phyloP scores from a whole-genome alignment of 768 basidiomycete genomes.

The Clitopilus hobsonii region DNA sequence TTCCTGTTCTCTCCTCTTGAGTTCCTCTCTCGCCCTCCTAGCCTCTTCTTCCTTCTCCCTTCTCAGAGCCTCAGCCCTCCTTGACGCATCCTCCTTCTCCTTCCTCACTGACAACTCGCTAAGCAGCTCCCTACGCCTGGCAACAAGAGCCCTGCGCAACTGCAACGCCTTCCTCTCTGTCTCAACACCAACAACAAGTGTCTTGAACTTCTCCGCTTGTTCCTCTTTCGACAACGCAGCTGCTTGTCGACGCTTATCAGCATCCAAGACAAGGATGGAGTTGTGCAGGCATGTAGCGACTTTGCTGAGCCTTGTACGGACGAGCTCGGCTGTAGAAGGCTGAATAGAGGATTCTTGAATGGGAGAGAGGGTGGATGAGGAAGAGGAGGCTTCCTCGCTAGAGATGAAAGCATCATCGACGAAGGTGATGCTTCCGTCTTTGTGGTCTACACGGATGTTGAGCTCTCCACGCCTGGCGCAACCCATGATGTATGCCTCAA shows the following conservation, averaged over 20 bases:
- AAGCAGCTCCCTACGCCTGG: constrained; percentile 79
- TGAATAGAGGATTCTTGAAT: constrained; percentile 48
- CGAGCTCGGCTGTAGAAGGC: constrained; percentile 65
- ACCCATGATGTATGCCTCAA: constrained; percentile 91
- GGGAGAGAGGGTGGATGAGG: constrained; percentile 23
- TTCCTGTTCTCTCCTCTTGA: constrained; percentile 61
- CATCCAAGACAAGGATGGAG: constrained; percentile 53
- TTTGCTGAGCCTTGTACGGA: constrained; percentile 72
- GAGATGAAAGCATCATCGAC: constrained; percentile 68
- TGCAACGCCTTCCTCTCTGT: constrained; percentile 75
- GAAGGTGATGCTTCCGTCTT: constrained; percentile 79
- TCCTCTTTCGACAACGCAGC: constrained; percentile 43
- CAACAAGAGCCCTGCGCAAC: constrained; percentile 74
- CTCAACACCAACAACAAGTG: constrained; percentile 60
- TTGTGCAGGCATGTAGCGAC: constrained; percentile 72
- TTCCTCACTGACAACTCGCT: constrained; percentile 81
- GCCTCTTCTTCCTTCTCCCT: constrained; percentile 69
- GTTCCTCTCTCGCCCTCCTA: constrained; percentile 58
- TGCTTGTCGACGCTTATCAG: constrained; percentile 36
- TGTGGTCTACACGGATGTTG: constrained; percentile 83
- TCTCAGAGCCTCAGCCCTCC: constrained; percentile 63
- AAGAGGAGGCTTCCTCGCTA: constrained; percentile 30
- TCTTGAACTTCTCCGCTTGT: constrained; percentile 51
- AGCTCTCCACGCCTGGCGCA: constrained; percentile 87
- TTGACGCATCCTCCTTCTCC: constrained; percentile 83